Conservation (phyloP, 441 rosid species). For the Gossypium lobatum region DNA sequence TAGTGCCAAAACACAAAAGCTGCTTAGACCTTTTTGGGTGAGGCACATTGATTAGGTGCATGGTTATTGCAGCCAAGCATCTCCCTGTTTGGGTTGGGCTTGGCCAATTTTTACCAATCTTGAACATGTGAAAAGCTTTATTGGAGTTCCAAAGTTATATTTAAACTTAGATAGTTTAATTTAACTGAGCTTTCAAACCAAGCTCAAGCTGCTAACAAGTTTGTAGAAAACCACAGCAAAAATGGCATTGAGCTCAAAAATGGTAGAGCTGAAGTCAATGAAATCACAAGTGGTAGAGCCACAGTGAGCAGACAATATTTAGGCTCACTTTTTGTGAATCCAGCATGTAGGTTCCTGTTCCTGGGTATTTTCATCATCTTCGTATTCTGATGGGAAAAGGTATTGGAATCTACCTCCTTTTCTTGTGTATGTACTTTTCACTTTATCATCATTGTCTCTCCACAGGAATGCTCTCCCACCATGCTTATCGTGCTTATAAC, state of each 20-base stretch:
- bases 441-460: slow-evolving; percentile 13
- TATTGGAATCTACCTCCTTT: not conserved
- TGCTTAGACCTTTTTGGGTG: too few species aligned
- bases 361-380: not conserved
- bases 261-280: not conserved
- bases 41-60: too few species aligned
- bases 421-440: not conserved
- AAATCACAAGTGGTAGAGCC: not conserved
- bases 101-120: not conserved
- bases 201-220: not conserved
- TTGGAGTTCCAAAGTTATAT: not conserved
- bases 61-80: not conserved
- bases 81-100: not conserved
- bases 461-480: slow-evolving; percentile 60
- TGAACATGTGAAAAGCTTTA: not conserved
- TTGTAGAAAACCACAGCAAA: not conserved
- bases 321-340: not conserved
- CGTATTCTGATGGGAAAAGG: not conserved
- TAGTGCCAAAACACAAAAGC: not conserved
- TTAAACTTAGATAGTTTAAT: not conserved
- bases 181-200: not conserved
- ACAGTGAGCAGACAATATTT: not conserved
- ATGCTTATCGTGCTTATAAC: slow-evolving; percentile 71
- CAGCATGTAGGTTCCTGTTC: not conserved
- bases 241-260: not conserved